Percentiles rank a stretch among this genome's conserved stretches.
Conservation (phyloP, 192 early-diverging fungal genomes). For the Globomyces pollinis-pini region DNA sequence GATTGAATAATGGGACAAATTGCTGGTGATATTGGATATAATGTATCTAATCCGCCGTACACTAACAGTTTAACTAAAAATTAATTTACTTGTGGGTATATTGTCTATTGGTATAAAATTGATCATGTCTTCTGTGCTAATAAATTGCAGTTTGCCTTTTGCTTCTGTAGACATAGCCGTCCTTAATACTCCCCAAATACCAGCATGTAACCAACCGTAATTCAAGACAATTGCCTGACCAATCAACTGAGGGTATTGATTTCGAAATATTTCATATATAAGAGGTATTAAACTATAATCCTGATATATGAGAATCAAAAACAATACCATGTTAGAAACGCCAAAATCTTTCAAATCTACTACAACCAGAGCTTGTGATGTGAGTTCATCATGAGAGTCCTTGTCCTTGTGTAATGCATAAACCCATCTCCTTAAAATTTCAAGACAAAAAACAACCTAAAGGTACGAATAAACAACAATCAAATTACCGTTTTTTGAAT, state of each 20-base stretch:
- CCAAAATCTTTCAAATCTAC: conserved; percentile 40
- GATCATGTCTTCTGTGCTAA: conserved; percentile 23
- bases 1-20: conserved; percentile 4
- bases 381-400: neutral
- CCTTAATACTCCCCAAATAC: conserved; percentile 41
- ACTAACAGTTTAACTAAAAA: neutral
- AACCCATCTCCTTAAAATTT: conserved; percentile 18
- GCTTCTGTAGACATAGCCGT: conserved; percentile 32
- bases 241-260: conserved; percentile 37
- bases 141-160: conserved; percentile 30
- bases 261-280: conserved; percentile 31
- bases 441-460: conserved; percentile 14
- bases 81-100: conserved; percentile 15
- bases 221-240: conserved; percentile 45
- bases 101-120: conserved; percentile 20
- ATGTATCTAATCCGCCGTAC: conserved; percentile 2
- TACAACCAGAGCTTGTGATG: conserved; percentile 23
- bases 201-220: conserved; percentile 50
- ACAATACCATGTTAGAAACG: conserved; percentile 22
- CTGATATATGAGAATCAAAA: neutral
- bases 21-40: neutral
- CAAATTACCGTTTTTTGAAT: conserved; percentile 10
- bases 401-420: conserved; percentile 5
- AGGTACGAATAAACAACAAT: too few relatives aligned
- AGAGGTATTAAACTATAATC: conserved; percentile 39